Evolutionary conservation across 2,329 filamentous ascomycete genomes (phyloP).

Genomic region (Mycocentrospora acerina): DNA sequence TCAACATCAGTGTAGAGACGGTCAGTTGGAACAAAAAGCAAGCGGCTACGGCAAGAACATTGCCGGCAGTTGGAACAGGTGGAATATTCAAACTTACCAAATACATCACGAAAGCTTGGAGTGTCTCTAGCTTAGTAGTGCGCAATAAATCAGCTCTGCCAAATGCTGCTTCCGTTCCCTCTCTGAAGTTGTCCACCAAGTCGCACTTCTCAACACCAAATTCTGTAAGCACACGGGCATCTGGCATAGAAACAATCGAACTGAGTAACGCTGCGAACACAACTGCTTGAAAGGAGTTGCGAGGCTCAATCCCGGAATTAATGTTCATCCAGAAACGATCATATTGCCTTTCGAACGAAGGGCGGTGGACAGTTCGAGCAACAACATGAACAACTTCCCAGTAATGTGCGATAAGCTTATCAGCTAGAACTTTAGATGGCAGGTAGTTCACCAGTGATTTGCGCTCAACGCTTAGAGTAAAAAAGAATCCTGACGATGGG

Average conservation of each 20-base stretch:
- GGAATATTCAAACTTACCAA: conserved; percentile 55
- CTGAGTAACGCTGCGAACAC: conserved; percentile 71
- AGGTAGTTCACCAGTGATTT: conserved; percentile 60
- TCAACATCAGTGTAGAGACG: background rate
- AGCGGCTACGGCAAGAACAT: background rate
- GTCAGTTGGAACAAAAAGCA: no score
- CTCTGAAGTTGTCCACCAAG: conserved; percentile 56
- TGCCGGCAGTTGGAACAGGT: conserved; percentile 1
- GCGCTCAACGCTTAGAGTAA: conserved; percentile 53
- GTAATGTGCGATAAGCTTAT: conserved; percentile 67
- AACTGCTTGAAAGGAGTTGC: conserved; percentile 65
- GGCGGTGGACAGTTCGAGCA: conserved; percentile 66
- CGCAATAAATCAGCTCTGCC: conserved; percentile 69
- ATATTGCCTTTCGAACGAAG: conserved; percentile 67
- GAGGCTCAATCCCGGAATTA: conserved; percentile 60
- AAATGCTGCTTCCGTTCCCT: conserved; percentile 67
- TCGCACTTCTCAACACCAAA: conserved; percentile 59
- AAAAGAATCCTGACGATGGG: conserved; percentile 68
- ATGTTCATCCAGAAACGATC: conserved; percentile 66
- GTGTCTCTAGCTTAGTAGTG: conserved; percentile 70
- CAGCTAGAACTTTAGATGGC: conserved; percentile 59
- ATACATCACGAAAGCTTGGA: conserved; percentile 78
- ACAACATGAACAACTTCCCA: conserved; percentile 69
- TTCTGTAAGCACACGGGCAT: conserved; percentile 53
- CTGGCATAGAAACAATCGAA: conserved; percentile 66